A percentile compares a stretch with the other conserved stretches of the same genome.
These are phyloP conservation scores for Phytophthora agathidicida DNA, from an alignment of 352 stramenopile species.

Conservation along the genomic window DNA sequence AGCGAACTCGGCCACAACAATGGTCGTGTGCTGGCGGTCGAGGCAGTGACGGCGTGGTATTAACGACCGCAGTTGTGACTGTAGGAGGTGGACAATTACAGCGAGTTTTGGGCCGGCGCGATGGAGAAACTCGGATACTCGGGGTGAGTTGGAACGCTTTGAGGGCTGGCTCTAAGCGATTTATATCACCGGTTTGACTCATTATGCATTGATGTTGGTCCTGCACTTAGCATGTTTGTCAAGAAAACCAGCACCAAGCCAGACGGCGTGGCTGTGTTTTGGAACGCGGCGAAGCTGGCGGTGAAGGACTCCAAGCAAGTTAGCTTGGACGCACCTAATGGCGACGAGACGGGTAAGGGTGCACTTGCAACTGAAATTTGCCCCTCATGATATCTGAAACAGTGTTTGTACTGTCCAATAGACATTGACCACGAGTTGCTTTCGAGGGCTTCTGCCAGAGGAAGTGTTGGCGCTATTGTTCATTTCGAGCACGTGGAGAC, in stretches of 20 bases:
- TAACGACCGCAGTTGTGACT: not conserved
- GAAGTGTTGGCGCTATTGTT: constrained; percentile 62
- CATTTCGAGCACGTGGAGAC: constrained; percentile 55
- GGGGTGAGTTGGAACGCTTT: constrained; percentile 40
- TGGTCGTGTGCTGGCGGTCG: not conserved
- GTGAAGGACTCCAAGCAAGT: constrained; percentile 50
- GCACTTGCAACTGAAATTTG: not conserved
- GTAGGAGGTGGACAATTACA: constrained; percentile 84
- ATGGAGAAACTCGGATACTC: constrained; percentile 70
- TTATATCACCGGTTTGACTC: not conserved
- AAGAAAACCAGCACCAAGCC: constrained; percentile 70
- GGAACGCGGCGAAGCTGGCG: constrained; percentile 53
- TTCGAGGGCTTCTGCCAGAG: constrained; percentile 43
- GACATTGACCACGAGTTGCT: constrained; percentile 64
- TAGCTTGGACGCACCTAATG: constrained; percentile 54
- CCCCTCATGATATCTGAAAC: not conserved
- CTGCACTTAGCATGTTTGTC: constrained; percentile 53
- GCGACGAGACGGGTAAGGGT: constrained; percentile 57
- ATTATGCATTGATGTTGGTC: constrained; percentile 1
- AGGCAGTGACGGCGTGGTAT: not conserved
- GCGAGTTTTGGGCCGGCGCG: constrained; percentile 66
- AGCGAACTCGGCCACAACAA: not conserved
- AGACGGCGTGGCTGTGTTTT: constrained; percentile 82
- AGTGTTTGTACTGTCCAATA: constrained; percentile 14
- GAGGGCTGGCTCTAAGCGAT: not conserved